Evolutionary conservation across 495 filamentous ascomycete genomes (phyloP), one percentile per base, ranked within the genome.

Genomic region (Penicillium lividum): DNA sequence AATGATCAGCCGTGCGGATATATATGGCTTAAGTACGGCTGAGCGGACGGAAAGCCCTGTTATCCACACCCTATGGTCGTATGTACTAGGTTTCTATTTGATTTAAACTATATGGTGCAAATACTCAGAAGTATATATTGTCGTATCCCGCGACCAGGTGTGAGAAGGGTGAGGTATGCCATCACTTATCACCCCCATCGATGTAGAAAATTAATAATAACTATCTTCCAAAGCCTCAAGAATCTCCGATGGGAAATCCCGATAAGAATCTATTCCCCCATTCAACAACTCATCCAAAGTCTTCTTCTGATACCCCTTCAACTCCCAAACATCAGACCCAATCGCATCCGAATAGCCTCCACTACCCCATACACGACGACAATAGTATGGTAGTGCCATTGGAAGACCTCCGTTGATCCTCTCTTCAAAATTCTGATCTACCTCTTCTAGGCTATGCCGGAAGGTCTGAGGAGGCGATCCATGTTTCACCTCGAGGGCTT

Each of bases 301-400:
- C 36, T 31, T 54, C 15, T 57, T 57, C 25, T 28, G 16, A 16
- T 60, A 59, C 1, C 29, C 51, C 11, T 53, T 4, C 3, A 57
- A 28, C 15, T 57, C 50, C 54, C 54, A 62, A 13, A 57, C 8
- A n/a, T 62, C 54, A 1, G 22, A 29, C 4, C 50, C 54, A 33
- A 66, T 29, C 47, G 57, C 46, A 28, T 47, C 42, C n/a, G 22
- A 16, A 42, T 42, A n/a, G 13, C 60, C 36, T 43, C 66, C 66
- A 15, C 56, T 43, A 36, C 56, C 63, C 67, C 63, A 66, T 1
- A 64, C 40, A 27, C 57, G 57, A 22, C 63, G 63, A 36, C 61
- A 62, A 28, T 62, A 64, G 13, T 22, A 52, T 13, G 59, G 36
- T 7, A 64, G 7, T 8, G 54, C 59, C 38, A 64, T 22, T 22